Evolutionary conservation across 306 rosid genomes (phyloP).

Genomic region (Astragalus membranaceus): DNA sequence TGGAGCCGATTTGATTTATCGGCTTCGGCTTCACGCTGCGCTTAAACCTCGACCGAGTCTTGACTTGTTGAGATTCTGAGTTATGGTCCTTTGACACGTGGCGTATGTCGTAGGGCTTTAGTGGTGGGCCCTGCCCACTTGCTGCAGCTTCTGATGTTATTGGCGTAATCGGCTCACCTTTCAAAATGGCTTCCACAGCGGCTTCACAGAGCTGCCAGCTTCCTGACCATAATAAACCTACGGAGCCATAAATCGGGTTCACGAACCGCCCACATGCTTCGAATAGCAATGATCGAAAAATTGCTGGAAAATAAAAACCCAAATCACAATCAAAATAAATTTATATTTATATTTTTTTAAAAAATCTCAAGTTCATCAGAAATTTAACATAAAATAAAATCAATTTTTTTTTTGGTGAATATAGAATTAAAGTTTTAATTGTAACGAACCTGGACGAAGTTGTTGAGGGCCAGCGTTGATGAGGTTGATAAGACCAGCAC

Average conservation of each 20-base stretch:
- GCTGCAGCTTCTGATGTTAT: constrained; percentile 62
- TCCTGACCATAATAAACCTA: constrained; percentile 92
- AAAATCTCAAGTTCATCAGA: neutral
- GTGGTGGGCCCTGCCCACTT: constrained; percentile 56
- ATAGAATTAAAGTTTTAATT: no score
- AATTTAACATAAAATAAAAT: neutral
- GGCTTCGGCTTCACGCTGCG: constrained; percentile 30
- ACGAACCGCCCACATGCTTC: constrained; percentile 93
- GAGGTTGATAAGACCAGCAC: constrained; percentile 93
- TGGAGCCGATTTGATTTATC: neutral
- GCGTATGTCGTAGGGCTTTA: constrained; percentile 80
- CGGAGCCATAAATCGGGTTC: constrained; percentile 92
- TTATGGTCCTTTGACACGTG: constrained; percentile 73
- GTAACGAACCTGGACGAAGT: constrained; percentile 67
- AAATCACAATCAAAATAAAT: neutral
- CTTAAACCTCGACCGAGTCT: constrained; percentile 55
- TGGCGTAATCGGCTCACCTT: constrained; percentile 72
- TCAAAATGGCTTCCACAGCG: constrained; percentile 89
- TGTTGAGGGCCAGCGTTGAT: constrained; percentile 77
- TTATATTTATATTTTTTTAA: neutral
- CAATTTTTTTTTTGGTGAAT: no score
- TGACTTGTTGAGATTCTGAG: constrained; percentile 23
- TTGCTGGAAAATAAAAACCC: constrained; percentile 32
- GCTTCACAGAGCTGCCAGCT: constrained; percentile 89
- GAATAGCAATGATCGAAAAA: constrained; percentile 77